phyloP scores from a whole-genome alignment of 106 monocot genomes.

The Posidonia australis region DNA sequence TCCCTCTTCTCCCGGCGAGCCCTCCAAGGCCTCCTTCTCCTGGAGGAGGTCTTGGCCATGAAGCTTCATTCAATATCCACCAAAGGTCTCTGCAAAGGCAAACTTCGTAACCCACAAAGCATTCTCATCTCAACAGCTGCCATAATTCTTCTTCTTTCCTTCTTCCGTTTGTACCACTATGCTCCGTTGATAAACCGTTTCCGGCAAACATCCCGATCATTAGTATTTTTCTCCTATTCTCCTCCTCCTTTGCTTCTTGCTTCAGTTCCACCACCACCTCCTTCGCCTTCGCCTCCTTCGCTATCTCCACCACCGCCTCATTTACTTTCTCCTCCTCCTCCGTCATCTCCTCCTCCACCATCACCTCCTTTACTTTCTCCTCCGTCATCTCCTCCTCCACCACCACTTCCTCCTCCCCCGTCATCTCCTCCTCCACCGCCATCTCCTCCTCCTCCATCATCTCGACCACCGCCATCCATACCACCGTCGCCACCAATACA shows the following conservation, averaged over 20 bases:
- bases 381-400: not conserved
- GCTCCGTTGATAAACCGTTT: not conserved
- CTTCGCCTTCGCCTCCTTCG: not conserved
- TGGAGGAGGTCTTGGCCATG: not conserved
- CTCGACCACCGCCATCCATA: not conserved
- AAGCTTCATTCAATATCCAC: not conserved
- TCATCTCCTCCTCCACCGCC: not conserved
- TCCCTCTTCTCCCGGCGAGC: not conserved
- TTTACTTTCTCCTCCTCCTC: not conserved
- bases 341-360: not conserved
- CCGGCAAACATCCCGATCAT: not conserved
- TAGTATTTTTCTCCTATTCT: not conserved
- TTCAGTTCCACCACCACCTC: not conserved
- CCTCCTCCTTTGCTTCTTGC: not conserved
- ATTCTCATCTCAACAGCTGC: not conserved
- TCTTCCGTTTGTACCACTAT: not conserved
- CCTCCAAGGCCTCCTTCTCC: not conserved
- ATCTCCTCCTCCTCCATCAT: not conserved
- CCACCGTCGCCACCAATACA: not conserved
- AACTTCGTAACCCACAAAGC: slow-evolving; percentile 1
- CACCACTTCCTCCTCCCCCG: not conserved
- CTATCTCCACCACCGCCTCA: not conserved
- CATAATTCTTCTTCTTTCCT: slow-evolving; percentile 1
- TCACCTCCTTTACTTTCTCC: not conserved
- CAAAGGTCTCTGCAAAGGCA: not conserved